Evolutionary conservation across 2,329 filamentous ascomycete genomes (phyloP), one percentile per base, ranked within the genome.

Genomic region (Xylariomycetidae sp.): DNA sequence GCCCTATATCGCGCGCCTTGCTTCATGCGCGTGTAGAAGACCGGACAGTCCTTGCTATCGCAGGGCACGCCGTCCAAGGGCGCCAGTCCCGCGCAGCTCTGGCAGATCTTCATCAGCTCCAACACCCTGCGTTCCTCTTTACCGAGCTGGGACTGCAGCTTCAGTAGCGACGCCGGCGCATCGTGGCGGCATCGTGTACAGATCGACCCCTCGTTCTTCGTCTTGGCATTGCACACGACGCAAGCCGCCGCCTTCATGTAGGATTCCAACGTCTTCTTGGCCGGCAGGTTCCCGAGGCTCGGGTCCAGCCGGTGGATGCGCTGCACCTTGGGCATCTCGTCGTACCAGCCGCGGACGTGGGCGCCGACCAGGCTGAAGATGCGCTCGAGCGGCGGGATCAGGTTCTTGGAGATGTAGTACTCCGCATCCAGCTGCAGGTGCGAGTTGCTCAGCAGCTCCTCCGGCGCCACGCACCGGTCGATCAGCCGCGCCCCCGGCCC

Each of bases 341-440:
- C 87, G 52, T 88, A 96, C 92, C 92, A 98, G 38, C 77, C 74
- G 13, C 85, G 68, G 0, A 96, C 85, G 54, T 92, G 94, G 19
- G 88, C 92, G 6, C 92, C 92, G 3, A 96, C 85, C 3, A 98
- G 79, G 52, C 92, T 95, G 66, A 98, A 95, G 44, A 98, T 95
- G 18, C 92, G 81, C 59, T 96, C 90, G 0, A 98, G 72, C 0
- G 92, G 92, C 5, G 92, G 92, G 31, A 98, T 93, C 7, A 98
- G 56, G 54, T 95, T 96, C 65, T 95, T 96, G 13, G 75, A 78
- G 50, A 98, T 96, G 64, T 98, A 98, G 61, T 98, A 98, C 48
- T 95, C 88, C 0, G 89, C 82, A 52, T 98, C 92, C 13, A 98
- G 73, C 48, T 87, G 80, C 31, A 82, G 74, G 48, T 90, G 76